phyloP scores from a whole-genome alignment of 148 eudicot genomes.

The Hydrangea macrophylla region DNA sequence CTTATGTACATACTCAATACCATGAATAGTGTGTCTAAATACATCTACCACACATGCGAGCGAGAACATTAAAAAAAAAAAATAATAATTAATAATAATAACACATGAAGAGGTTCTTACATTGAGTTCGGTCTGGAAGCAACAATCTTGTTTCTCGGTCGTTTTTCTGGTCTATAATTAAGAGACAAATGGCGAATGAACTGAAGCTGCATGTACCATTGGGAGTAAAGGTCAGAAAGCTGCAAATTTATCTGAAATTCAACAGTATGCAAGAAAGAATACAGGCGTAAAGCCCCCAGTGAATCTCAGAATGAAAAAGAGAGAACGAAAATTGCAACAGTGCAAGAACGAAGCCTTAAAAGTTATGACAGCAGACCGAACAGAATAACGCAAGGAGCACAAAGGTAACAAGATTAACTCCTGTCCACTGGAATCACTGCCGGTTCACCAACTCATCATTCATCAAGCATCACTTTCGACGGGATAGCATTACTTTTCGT shows the following conservation, averaged over 20 bases:
- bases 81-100: no score
- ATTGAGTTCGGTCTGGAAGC: conserved; percentile 8
- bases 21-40: not conserved
- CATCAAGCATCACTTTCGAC: not conserved
- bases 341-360: not conserved
- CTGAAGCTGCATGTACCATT: conserved; percentile 27
- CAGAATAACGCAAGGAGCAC: no score
- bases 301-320: not conserved
- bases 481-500: no score
- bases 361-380: not conserved
- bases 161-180: conserved; percentile 21
- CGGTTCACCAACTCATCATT: not conserved
- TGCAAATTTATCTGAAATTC: not conserved
- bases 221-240: not conserved
- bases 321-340: no score
- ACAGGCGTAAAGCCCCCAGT: not conserved
- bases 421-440: not conserved
- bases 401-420: no score
- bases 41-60: not conserved
- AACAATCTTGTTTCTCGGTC: conserved; percentile 9
- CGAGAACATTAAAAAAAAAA: conserved; percentile 4
- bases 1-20: no score
- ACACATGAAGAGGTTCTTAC: conserved; percentile 22
- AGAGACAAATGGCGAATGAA: conserved; percentile 34
- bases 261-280: not conserved